phyloP scores from a whole-genome alignment of 805 yeast species.

The Danielia reshetovae region DNA sequence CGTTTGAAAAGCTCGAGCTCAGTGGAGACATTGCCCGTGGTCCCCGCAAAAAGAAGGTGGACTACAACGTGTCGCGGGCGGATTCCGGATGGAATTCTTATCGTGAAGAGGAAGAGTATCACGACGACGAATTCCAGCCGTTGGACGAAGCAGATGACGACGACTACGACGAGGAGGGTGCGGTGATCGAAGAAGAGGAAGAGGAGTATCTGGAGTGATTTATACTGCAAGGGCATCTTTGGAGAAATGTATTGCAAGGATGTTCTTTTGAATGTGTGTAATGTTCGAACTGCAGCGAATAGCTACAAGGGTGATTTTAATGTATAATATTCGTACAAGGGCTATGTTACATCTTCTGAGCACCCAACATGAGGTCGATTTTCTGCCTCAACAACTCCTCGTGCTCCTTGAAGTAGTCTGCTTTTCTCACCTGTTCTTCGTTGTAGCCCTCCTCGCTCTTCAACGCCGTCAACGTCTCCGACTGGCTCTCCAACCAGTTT shows the following conservation, averaged over 20 bases:
- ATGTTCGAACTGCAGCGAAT: too few species aligned
- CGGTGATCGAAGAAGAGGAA: slow-evolving; percentile 10
- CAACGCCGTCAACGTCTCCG: slow-evolving; percentile 79
- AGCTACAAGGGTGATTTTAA: background rate
- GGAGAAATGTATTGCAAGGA: too few species aligned
- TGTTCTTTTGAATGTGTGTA: too few species aligned
- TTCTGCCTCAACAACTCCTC: slow-evolving; percentile 65
- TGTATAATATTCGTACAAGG: too few species aligned
- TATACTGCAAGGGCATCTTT: background rate
- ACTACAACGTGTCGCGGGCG: slow-evolving; percentile 7
- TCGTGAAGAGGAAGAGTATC: slow-evolving; percentile 10
- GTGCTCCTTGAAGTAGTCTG: slow-evolving; percentile 75
- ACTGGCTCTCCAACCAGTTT: slow-evolving; percentile 73
- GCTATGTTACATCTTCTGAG: slow-evolving; percentile 25
- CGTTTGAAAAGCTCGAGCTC: slow-evolving; percentile 8
- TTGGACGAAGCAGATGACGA: slow-evolving; percentile 8
- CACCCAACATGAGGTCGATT: slow-evolving; percentile 66
- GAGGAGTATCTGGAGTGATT: slow-evolving; percentile 6
- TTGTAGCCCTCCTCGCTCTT: slow-evolving; percentile 86
- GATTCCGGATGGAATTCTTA: slow-evolving; percentile 1
- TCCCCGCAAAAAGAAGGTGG: slow-evolving; percentile 14
- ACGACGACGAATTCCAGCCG: slow-evolving; percentile 1
- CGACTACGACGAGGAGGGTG: slow-evolving; percentile 10
- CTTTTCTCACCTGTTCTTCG: slow-evolving; percentile 83
- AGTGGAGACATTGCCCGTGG: slow-evolving; percentile 7